Evolutionary conservation across 495 filamentous ascomycete genomes (phyloP), one percentile per base, ranked within the genome.

Genomic region (Umbilicaria muhlenbergii): DNA sequence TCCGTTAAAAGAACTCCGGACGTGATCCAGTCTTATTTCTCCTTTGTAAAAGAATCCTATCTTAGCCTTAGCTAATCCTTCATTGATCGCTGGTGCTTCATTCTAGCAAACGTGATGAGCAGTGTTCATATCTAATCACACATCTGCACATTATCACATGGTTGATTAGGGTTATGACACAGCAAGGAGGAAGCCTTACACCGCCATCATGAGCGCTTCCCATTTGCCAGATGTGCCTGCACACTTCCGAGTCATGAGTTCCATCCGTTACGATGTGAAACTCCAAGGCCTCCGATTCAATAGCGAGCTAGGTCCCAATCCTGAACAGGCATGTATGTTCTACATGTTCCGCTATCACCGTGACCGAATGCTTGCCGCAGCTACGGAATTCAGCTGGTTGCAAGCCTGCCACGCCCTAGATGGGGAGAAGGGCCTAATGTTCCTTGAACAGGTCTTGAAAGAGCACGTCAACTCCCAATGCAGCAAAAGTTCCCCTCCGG

Each of bases 291-390:
- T 28, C 6, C 24, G 24, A 28, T 6, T 6, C 8, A 28, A 28
- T 6, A 28, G 24, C 24, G 24, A 28, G 24, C 24, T 28, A 28
- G 24, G 24, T 28, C 55, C 56, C 11, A 61, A 66, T 15, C 47
- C 65, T 15, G 77, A 74, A n/a, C 77, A 77, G 1, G 5, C 24
- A 28, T 28, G 24, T 28, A 28, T 28, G 8, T 81, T 91, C 53
- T 94, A 94, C 63, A 83, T 95, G 65, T 71, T 93, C 11, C 61
- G 72, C 36, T 80, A 79, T 59, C 89, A 96, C 58, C 76, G 74
- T 16, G 81, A 91, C 53, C 85, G 78, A n/a, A 75, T 95, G 54
- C 68, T 86, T 36, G 65, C 68, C 44, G 84, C 86, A 19, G 86
- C 83, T 0, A 60, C 62, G 24, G 62, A 82, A 46, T 93, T 86